A percentile compares a stretch with the other conserved stretches of the same genome.
These are phyloP conservation scores for Penicillium paxilli DNA, from an alignment of 495 filamentous ascomycete genomes.

Conservation along the genomic window DNA sequence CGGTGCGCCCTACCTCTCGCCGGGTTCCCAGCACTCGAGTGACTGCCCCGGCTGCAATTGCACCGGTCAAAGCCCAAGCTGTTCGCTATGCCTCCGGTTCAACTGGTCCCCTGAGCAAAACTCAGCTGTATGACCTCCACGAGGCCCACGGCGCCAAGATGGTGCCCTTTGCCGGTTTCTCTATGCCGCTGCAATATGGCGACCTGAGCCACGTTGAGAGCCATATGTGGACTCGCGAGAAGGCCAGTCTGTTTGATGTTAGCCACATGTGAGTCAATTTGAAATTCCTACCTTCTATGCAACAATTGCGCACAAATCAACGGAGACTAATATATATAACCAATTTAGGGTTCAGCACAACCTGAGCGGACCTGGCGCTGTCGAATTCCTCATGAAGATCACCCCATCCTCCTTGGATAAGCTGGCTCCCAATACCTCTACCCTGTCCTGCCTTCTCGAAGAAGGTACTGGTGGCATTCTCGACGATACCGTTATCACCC, in stretches of 20 bases:
- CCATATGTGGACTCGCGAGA: constrained; percentile 83
- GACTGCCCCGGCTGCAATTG: constrained; percentile 12
- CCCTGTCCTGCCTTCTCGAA: constrained; percentile 78
- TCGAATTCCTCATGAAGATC: constrained; percentile 73
- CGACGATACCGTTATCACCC: constrained; percentile 88
- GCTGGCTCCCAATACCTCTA: constrained; percentile 62
- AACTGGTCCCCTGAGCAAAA: constrained; percentile 58
- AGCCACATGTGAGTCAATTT: constrained; percentile 51
- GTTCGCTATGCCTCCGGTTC: constrained; percentile 63
- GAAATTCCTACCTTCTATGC: not conserved
- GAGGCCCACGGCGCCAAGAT: constrained; percentile 80
- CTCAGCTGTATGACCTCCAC: constrained; percentile 84
- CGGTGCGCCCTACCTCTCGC: constrained; percentile 22
- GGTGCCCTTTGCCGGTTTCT: constrained; percentile 93
- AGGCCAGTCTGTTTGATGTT: constrained; percentile 87
- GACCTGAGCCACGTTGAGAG: constrained; percentile 73
- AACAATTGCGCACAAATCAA: not conserved
- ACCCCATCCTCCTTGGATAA: constrained; percentile 68
- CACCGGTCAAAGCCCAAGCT: constrained; percentile 17
- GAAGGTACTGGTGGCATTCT: constrained; percentile 84
- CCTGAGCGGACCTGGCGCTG: constrained; percentile 75
- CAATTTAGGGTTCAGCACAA: constrained; percentile 62
- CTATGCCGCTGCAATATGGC: constrained; percentile 89
- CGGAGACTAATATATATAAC: constrained; percentile 1
- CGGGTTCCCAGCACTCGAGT: constrained; percentile 19